A percentile compares a stretch with the other conserved stretches of the same genome.
Conservation (phyloP, 1,284 basidiomycete genomes). For the Xerocomus cyaneibrunnescens region DNA sequence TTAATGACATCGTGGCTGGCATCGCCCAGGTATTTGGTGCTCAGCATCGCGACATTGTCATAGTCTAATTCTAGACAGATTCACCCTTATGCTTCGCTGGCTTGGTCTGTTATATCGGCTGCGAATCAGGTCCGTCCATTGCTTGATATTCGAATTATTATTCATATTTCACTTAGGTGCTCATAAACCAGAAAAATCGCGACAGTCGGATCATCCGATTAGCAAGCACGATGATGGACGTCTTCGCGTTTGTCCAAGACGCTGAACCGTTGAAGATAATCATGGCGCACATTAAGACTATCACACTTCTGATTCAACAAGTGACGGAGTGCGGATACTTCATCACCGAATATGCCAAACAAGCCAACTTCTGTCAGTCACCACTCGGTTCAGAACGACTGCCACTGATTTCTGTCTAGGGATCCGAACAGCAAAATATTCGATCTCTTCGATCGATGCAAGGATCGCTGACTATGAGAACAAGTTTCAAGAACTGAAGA, state of each 20-base stretch:
- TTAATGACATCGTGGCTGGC: neutral
- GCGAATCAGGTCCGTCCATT: neutral
- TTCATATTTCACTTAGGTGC: neutral
- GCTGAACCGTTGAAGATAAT: neutral
- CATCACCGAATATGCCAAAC: conserved; percentile 17
- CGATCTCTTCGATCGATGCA: neutral
- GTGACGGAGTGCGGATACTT: too few species aligned
- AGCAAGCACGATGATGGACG: too few species aligned
- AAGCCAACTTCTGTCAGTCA: conserved; percentile 19
- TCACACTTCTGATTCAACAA: too few species aligned
- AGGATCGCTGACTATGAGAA: neutral
- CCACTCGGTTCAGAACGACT: neutral
- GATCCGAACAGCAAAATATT: neutral
- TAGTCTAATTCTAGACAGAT: neutral
- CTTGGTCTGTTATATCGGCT: too few species aligned
- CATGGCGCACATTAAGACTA: neutral
- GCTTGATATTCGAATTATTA: neutral
- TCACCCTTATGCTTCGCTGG: neutral
- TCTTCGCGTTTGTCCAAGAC: conserved; percentile 3
- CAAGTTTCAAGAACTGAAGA: neutral
- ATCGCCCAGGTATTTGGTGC: neutral
- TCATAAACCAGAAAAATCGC: too few species aligned
- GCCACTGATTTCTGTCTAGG: conserved; percentile 1
- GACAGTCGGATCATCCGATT: too few species aligned
- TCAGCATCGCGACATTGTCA: neutral